These are phyloP conservation scores for Penicillium sp. DNA, from an alignment of 2,329 filamentous ascomycete species.

Conservation along the genomic window DNA sequence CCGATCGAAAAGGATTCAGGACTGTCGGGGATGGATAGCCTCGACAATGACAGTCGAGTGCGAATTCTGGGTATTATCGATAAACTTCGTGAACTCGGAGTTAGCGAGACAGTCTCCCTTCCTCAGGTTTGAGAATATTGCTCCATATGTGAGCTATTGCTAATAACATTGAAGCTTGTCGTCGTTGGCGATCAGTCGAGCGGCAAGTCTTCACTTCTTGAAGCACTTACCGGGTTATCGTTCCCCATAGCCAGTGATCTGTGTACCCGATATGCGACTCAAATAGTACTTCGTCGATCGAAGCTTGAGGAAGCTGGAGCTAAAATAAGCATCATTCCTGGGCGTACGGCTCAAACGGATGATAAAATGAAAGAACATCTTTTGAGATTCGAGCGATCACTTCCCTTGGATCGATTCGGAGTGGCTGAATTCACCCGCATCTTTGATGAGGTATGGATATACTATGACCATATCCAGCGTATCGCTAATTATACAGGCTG, in stretches of 20 bases:
- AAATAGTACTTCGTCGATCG: conserved; percentile 35
- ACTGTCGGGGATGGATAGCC: neutral
- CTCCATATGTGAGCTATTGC: no score
- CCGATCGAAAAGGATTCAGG: no score
- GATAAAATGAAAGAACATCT: conserved; percentile 23
- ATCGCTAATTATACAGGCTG: conserved; percentile 24
- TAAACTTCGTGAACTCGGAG: conserved; percentile 32
- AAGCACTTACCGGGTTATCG: conserved; percentile 35
- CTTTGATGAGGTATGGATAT: conserved; percentile 28
- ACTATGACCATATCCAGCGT: neutral
- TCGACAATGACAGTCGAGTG: conserved; percentile 27
- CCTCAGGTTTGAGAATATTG: conserved; percentile 29
- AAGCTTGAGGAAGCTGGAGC: conserved; percentile 20
- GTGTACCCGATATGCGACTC: conserved; percentile 39
- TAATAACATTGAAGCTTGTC: conserved; percentile 31
- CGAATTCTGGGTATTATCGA: conserved; percentile 30
- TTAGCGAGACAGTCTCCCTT: conserved; percentile 35
- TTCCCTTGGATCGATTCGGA: conserved; percentile 24
- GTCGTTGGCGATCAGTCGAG: conserved; percentile 42
- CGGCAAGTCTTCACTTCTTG: conserved; percentile 40
- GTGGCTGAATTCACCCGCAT: conserved; percentile 24
- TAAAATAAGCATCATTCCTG: conserved; percentile 41
- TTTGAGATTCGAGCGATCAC: conserved; percentile 19
- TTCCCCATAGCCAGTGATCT: conserved; percentile 36
- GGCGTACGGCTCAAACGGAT: conserved; percentile 23